These are phyloP conservation scores for Ceratocystis alfenasii DNA, from an alignment of 2,329 filamentous ascomycete species.

Conservation along the genomic window DNA sequence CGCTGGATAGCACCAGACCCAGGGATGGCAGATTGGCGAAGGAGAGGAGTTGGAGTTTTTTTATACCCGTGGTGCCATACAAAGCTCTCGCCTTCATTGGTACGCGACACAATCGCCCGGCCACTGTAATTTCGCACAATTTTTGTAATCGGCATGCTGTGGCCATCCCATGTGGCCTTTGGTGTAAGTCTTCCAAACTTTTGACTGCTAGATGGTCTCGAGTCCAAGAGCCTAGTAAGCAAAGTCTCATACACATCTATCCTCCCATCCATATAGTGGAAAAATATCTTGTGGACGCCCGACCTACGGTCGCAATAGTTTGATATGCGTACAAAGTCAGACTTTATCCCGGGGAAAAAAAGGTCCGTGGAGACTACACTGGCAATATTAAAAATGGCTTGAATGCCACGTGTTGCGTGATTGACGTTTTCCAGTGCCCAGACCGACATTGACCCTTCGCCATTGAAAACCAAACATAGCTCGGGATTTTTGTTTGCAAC, in stretches of 20 bases:
- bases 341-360: slow-evolving; percentile 32
- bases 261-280: slow-evolving; percentile 75
- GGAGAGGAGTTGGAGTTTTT: slow-evolving; percentile 7
- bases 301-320: slow-evolving; percentile 11
- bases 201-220: slow-evolving; percentile 35
- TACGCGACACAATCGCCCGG: slow-evolving; percentile 67
- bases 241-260: slow-evolving; percentile 72
- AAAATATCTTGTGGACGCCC: slow-evolving; percentile 42
- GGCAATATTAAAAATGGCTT: slow-evolving; percentile 73
- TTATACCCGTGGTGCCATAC: slow-evolving; percentile 62
- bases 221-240: slow-evolving; percentile 70
- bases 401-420: slow-evolving; percentile 51
- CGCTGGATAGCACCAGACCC: slow-evolving; percentile 63
- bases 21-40: slow-evolving; percentile 55
- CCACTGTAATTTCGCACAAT: slow-evolving; percentile 78
- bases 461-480: slow-evolving; percentile 74
- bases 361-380: slow-evolving; percentile 54
- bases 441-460: slow-evolving; percentile 73
- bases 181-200: slow-evolving; percentile 48
- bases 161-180: slow-evolving; percentile 67
- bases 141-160: slow-evolving; percentile 68
- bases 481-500: slow-evolving; percentile 78
- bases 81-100: slow-evolving; percentile 63
- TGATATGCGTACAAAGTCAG: slow-evolving; percentile 13
- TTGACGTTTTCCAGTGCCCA: slow-evolving; percentile 87